Evolutionary conservation across 2,329 filamentous ascomycete genomes (phyloP), one percentile per base, ranked within the genome.

Genomic region (Ilyonectria mors-panacis): DNA sequence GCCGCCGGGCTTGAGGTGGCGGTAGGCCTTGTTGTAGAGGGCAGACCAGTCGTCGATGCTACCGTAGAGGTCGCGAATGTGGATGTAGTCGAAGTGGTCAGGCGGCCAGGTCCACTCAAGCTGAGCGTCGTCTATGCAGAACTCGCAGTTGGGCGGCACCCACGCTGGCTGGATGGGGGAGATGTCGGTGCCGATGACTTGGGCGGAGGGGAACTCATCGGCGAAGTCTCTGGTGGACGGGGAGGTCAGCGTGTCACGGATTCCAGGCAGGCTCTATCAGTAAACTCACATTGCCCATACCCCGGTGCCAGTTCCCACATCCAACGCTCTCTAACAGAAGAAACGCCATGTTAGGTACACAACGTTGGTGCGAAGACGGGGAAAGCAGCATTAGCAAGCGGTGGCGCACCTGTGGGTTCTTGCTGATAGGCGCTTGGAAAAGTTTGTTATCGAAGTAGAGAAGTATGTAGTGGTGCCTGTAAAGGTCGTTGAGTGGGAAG

Each of bases 381-480:
- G 30, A 23, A 33, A 23, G 10, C 15, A 26, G 37, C 12, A 59
- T 33, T 13, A 35, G n/a, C 15, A 53, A 10, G 13, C 8, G 26
- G 21, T 13, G 17, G 30, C 64, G 37, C 23, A 55, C 67, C 59
- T 70, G 67, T 23, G 58, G 61, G 23, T 61, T 60, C 42, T 55
- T 10, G 30, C 61, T 37, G 17, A 70, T 65, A 2, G 67, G 67
- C 33, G 67, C 65, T 60, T 70, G 67, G 30, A 68, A 67, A 15
- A 70, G 67, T 44, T 68, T 42, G 47, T 70, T 70, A 23, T 70
- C 65, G 19, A 70, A 70, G 44, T 68, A 65, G 19, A 70, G 67
- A 53, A 70, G 65, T 9, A 70, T 62, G 21, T 70, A 70, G 62
- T 70, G 67, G 58, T 70, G 67, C 6, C 67, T 69, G 33, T 13